Conservation (phyloP, 371 early-diverging fungal species). For the Mucor saturninus region DNA sequence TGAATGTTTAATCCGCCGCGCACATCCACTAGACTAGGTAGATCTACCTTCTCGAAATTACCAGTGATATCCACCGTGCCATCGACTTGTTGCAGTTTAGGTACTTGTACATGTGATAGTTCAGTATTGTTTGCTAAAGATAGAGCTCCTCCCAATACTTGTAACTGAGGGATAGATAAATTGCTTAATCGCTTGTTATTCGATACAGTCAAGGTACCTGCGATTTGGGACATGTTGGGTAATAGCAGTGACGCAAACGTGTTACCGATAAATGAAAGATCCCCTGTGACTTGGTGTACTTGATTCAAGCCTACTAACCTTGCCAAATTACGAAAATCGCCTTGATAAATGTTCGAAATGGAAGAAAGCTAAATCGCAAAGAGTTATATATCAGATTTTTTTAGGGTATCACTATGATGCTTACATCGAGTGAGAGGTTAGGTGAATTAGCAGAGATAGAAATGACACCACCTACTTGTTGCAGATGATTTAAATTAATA, state of each 20-base stretch:
- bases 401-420: neutral
- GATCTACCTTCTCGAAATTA: slow-evolving; percentile 42
- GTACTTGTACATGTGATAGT: slow-evolving; percentile 37
- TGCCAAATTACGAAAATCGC: slow-evolving; percentile 47
- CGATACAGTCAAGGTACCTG: slow-evolving; percentile 54
- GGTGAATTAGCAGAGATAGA: slow-evolving; percentile 54
- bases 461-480: slow-evolving; percentile 34
- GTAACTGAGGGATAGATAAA: slow-evolving; percentile 47
- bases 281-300: slow-evolving; percentile 44
- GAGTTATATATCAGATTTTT: too few relatives aligned
- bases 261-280: slow-evolving; percentile 54
- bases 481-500: slow-evolving; percentile 40
- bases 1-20: slow-evolving; percentile 52
- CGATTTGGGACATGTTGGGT: slow-evolving; percentile 40
- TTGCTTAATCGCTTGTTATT: slow-evolving; percentile 48
- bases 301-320: slow-evolving; percentile 33
- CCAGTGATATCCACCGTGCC: slow-evolving; percentile 60
- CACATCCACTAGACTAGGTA: slow-evolving; percentile 47
- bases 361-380: slow-evolving; percentile 28
- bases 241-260: slow-evolving; percentile 37
- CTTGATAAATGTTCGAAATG: slow-evolving; percentile 39
- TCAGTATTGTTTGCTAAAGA: slow-evolving; percentile 52
- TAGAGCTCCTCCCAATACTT: slow-evolving; percentile 55
- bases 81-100: slow-evolving; percentile 48
- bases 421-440: slow-evolving; percentile 36